Base-by-base conservation (phyloP, 2,329 filamentous ascomycete genomes). In the Paracoccidioides lutzii region DNA sequence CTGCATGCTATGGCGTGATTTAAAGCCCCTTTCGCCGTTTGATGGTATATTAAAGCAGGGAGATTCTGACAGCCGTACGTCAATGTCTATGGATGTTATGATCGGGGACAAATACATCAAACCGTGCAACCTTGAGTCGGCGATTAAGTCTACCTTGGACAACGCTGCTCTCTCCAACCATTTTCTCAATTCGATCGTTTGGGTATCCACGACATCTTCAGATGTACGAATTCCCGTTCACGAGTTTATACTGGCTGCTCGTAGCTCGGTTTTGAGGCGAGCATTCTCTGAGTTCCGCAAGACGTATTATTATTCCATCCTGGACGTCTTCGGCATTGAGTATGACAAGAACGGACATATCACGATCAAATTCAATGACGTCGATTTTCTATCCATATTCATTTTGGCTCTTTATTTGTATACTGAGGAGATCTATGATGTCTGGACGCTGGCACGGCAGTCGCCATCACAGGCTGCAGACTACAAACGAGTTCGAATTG, bases 361-460 rank as follows among this genome's bases (percentile, higher is more conserved):
- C 0, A 68, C 83, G 8, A 65, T 96, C 22, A 78, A 80, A 0
- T 84, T 97, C 53, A 73, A 81, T 22, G 79, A 81, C 1, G 71
- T 91, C 10, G 90, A 96, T 65, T 77, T 93, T 41, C 75, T 94
- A 38, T 85, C 88, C 0, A 66, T 96, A 5, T 73, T 95, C 56
- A 91, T 95, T 62, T 63, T 97, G 8, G 80, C 86, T 0, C 75
- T 91, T 8, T 96, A 88, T 64, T 67, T 85, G 6, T 97, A 97
- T 67, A 84, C 83, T 5, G 93, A 97, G 65, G 77, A 76, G 3
- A 73, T 90, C 14, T 77, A 95, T 37, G 88, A 93, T 57, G 86
- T 90, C 15, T 97, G 93, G 93, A 87, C 90, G 61, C 84, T 86
- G 59, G 84, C 84, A 4, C 81, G 76, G 59, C 80, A 83, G 59